A percentile compares a stretch with the other conserved stretches of the same genome.
Evolutionary conservation across 139 green algal species (phyloP).

Genomic region (Yamagishiella unicocca): DNA sequence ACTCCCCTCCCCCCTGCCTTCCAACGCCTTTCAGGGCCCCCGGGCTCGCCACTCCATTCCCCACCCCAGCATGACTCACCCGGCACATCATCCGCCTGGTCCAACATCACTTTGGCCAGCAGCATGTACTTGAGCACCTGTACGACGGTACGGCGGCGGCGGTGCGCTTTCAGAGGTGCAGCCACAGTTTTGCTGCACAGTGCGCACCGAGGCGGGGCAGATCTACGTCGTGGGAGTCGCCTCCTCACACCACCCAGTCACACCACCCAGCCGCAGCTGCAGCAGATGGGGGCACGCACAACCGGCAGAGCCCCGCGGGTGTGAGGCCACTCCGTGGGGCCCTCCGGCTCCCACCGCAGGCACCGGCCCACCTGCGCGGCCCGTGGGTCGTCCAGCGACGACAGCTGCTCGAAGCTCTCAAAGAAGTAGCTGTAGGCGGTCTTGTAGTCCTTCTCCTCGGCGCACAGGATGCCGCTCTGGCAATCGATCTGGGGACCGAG

Average conservation of each 20-base stretch:
- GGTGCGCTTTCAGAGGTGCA: background rate
- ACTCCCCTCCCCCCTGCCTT: too few relatives aligned
- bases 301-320: too few relatives aligned
- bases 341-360: background rate
- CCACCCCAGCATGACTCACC: too few relatives aligned
- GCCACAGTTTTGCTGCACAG: background rate
- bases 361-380: constrained; percentile 70
- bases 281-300: too few relatives aligned
- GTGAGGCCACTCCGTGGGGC: too few relatives aligned
- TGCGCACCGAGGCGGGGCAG: background rate
- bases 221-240: background rate
- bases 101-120: constrained; percentile 88
- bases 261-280: too few relatives aligned
- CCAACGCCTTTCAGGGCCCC: too few relatives aligned
- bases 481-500: constrained; percentile 83
- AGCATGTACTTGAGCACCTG: constrained; percentile 98
- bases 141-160: too few relatives aligned
- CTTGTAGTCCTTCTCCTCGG: constrained; percentile 99
- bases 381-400: constrained; percentile 83
- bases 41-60: too few relatives aligned
- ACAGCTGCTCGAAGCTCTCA: constrained; percentile 95
- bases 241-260: background rate
- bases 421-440: constrained; percentile 99
- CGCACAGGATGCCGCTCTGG: constrained; percentile 94
- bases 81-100: constrained; percentile 63